Base-by-base conservation (phyloP, 176 grass and related monocot species). In the Aegilops longissima region DNA sequence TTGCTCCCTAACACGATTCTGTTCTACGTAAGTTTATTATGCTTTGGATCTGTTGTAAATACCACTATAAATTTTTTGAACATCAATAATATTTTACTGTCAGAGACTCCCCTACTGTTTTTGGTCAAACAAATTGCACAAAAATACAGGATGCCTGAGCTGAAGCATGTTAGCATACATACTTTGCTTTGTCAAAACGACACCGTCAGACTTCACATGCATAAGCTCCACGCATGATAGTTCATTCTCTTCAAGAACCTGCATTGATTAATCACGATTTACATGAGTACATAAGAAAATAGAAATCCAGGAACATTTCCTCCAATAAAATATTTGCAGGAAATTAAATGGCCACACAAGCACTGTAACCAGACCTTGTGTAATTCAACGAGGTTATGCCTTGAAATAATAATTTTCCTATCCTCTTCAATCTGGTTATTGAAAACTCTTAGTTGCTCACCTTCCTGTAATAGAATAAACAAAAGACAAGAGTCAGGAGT, bases 351-450 rank as follows among this genome's bases (percentile, higher is more conserved):
- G 10, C 18, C 52, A 81, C 24, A 16, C 47, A 85, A 82, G 12
- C 81, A 84, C 39, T 59, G 77, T 13, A 77, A 70, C 17, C 80
- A 86, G 61, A 98, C 95, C 95, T 98, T 95, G 67, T 98, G 89
- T 40, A 98, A 89, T 90, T 98, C 93, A 66, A 90, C 87, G 71
- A 98, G 95, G 81, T 95, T 98, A 83, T 92, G 89, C 77, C 95
- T 93, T 80, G 93, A 92, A 89, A 95, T 90, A 76, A 98, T 98
- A 61, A 98, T 98, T 86, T 90, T 98, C 70, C 93, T 91, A 86
- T 98, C 95, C 77, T 95, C 95, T 77, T 98, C 87, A 18, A 98
- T 95, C 61, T 98, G 91, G 66, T 95, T 98, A 82, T 93, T 90
- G 66, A 98, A 98, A 89, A 88, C 69, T 81, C 83, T 85, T 33